Conservation (phyloP, 345 rosid species). For the Anacardium occidentale region DNA sequence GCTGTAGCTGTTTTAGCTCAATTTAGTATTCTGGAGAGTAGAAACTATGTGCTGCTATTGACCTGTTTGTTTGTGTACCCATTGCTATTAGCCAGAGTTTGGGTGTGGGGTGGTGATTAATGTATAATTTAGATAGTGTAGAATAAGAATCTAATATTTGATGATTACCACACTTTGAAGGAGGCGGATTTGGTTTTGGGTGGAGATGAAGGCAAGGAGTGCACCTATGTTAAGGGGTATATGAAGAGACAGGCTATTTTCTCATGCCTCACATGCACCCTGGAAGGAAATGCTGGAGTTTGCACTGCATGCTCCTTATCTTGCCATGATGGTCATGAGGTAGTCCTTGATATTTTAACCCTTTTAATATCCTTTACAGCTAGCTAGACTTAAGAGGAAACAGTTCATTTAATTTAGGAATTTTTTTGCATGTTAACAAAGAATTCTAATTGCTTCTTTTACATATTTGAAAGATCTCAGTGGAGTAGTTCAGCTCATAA, state of each 20-base stretch:
- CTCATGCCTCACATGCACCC: conserved; percentile 86
- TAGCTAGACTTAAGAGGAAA: neutral
- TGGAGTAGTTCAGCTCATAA: too few relatives aligned
- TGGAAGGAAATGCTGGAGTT: conserved; percentile 86
- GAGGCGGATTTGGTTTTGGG: conserved; percentile 96
- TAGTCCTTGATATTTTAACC: conserved; percentile 17
- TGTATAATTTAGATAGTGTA: too few relatives aligned
- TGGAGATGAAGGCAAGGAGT: conserved; percentile 93
- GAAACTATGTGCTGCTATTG: neutral
- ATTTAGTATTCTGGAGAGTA: neutral
- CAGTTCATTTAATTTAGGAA: neutral
- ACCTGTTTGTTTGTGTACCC: conserved; percentile 2
- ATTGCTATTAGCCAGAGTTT: neutral
- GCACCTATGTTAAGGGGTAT: conserved; percentile 81
- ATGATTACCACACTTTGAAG: conserved; percentile 33
- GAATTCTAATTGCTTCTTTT: neutral
- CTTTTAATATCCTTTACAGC: neutral
- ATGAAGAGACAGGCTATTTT: conserved; percentile 94
- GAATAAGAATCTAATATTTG: too few relatives aligned
- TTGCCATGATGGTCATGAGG: conserved; percentile 98
- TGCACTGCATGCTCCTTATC: conserved; percentile 95
- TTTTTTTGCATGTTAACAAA: neutral
- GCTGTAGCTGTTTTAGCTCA: neutral
- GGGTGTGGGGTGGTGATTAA: conserved; percentile 5
- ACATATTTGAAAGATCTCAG: too few relatives aligned